Base-by-base conservation (phyloP, 176 grass and related monocot genomes). In the Oryza punctata region DNA sequence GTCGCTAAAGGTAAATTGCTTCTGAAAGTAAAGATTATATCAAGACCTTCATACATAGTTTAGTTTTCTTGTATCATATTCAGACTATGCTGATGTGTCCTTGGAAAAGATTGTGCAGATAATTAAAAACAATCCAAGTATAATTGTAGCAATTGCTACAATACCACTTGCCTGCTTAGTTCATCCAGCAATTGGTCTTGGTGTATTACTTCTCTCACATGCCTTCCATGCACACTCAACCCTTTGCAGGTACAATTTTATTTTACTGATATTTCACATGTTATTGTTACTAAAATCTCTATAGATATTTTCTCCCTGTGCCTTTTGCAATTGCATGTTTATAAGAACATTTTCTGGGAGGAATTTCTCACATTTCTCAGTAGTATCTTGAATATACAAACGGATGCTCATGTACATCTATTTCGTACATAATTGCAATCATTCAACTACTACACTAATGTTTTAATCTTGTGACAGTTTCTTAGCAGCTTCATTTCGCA, bases 131-230 rank as follows among this genome's bases (percentile, higher is more conserved):
- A 94, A 87, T 79, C 72, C 85, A 81, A 94, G 90, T 87, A 46
- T 89, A 61, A 78, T 94, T 75, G 87, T 99, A 77, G 93, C 96
- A 29, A 40, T 92, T 79, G 78, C 83, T 90, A 86, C 93, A 47
- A 79, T 96, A 38, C 89, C 85, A 70, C 77, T 96, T 44, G 87
- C 87, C 65, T 96, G 87, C 79, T 96, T 96, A 69, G 85, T 99
- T 87, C 96, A 99, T 90, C 93, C 96, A 66, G 96, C 96, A 10
- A 82, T 94, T 49, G 96, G 96, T 52, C 80, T 99, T 80, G 85
- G 83, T 89, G 26, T 96, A 65, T 71, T 99, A 87, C 82, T 96
- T 82, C 8, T 99, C 50, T 95, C 83, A 87, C 96, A 99, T 88
- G 90, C 69, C 59, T 79, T 94, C 80, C 75, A 90, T 43, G 88